phyloP scores from a whole-genome alignment of 345 rosid genomes.

The Kernera saxatilis region DNA sequence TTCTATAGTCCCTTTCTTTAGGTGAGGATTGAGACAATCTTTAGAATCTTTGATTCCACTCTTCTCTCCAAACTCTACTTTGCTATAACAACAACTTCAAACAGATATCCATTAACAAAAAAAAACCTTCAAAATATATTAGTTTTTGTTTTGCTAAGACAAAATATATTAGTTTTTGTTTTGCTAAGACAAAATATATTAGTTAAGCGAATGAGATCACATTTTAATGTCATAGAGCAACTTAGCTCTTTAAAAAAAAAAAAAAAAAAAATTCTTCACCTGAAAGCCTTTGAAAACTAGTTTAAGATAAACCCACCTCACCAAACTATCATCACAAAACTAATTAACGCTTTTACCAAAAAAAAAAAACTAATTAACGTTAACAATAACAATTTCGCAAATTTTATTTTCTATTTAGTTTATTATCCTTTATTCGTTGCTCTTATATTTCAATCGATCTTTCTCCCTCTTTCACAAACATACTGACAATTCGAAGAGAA shows the following conservation, averaged over 20 bases:
- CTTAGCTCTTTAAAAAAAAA: neutral
- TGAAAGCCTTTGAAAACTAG: conserved; percentile 38
- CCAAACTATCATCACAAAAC: conserved; percentile 45
- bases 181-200: conserved; percentile 6
- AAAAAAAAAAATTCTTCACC: conserved; percentile 33
- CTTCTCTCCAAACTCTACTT: conserved; percentile 31
- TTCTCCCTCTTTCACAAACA: conserved; percentile 24
- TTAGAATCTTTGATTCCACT: conserved; percentile 28
- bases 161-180: too few relatives aligned
- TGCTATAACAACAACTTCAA: conserved; percentile 21
- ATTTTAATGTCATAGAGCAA: neutral
- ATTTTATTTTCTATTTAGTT: neutral
- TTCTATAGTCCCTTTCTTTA: conserved; percentile 21
- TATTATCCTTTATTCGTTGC: conserved; percentile 3
- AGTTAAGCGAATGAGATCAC: conserved; percentile 29
- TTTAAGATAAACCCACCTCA: conserved; percentile 54
- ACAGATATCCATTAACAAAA: too few relatives aligned
- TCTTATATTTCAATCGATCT: conserved; percentile 27
- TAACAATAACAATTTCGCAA: neutral
- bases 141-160: too few relatives aligned
- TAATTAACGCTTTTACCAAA: too few relatives aligned
- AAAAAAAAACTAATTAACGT: conserved; percentile 30
- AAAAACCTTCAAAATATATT: too few relatives aligned
- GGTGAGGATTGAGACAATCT: conserved; percentile 27
- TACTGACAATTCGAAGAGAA: neutral